A percentile compares a stretch with the other conserved stretches of the same genome.
Evolutionary conservation across 1,284 basidiomycete species (phyloP).

Genomic region (Boletus hoseneyae): DNA sequence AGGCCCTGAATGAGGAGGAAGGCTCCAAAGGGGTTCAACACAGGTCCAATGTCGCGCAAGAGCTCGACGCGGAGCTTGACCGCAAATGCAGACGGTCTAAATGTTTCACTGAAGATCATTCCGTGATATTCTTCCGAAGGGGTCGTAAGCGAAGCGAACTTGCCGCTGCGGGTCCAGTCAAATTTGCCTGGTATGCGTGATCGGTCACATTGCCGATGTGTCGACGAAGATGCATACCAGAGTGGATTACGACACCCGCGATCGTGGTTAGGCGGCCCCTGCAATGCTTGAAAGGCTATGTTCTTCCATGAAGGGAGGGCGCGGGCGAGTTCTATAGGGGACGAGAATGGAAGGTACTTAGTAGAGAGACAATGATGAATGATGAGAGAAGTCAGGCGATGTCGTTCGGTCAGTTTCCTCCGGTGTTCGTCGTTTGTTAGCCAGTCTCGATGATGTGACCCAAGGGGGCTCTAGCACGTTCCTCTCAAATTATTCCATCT

Average conservation of each 20-base stretch:
- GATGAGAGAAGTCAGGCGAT: too few relatives aligned
- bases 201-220: not conserved
- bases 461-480: too few relatives aligned
- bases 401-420: too few relatives aligned
- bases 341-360: too few relatives aligned
- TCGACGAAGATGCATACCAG: constrained; percentile 40
- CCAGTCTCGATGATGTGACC: too few relatives aligned
- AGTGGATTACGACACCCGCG: constrained; percentile 79
- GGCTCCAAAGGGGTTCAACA: constrained; percentile 79
- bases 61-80: constrained; percentile 73
- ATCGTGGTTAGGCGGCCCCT: constrained; percentile 89
- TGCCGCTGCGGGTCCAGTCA: constrained; percentile 76
- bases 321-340: too few relatives aligned
- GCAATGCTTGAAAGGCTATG: not conserved
- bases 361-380: too few relatives aligned
- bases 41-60: constrained; percentile 76
- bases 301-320: too few relatives aligned
- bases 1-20: constrained; percentile 85
- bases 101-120: constrained; percentile 67
- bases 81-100: constrained; percentile 71
- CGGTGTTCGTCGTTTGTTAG: too few relatives aligned
- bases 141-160: constrained; percentile 81
- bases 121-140: constrained; percentile 87
- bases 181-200: constrained; percentile 59
- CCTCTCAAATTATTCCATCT: too few relatives aligned